Base-by-base conservation (phyloP, 2,329 filamentous ascomycete species). In the Verticillium zaregamsianum region DNA sequence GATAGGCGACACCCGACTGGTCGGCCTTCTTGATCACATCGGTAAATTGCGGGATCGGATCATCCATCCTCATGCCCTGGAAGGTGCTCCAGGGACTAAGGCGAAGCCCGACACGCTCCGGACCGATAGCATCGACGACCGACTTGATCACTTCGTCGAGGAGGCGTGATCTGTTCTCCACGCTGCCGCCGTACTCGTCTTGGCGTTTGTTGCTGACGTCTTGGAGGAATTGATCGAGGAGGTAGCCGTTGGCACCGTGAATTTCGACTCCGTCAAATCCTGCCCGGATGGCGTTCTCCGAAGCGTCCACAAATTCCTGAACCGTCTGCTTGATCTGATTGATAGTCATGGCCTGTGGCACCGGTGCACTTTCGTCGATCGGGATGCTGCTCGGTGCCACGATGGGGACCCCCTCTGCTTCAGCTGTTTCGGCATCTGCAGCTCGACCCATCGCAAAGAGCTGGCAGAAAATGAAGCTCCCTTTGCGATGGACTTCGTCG, bases 261-360 rank as follows among this genome's bases (percentile, higher is more conserved):
- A 79, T 71, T 64, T 93, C 90, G 56, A 93, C 84, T 1, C 85
- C 87, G 66, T 93, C 90, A 35, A 89, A 88, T 0, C 90, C 90
- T 1, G 84, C 86, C 0, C 79, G 76, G 0, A 90, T 72, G 0
- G 89, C 83, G 8, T 85, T 79, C 64, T 80, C 78, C 0, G 81
- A 73, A 0, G 82, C 81, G 0, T 75, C 77, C 0, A 79, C 82
- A 71, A 82, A 92, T 0, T 83, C 83, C 0, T 74, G 70, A 65
- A 89, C 86, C 64, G 87, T 78, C 2, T 80, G 72, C 57, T 86
- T 76, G 59, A 93, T 92, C 35, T 92, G 88, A 0, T 80, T 73
- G 14, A 82, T 73, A 0, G 84, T 88, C 83, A 93, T 84, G 3
- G 81, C 84, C 59, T 82, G 84, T 0, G 89, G 89, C 0, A 82